Evolutionary conservation across 371 early-diverging fungal genomes (phyloP).

Genomic region (Thermomucor indicae-seudaticae): DNA sequence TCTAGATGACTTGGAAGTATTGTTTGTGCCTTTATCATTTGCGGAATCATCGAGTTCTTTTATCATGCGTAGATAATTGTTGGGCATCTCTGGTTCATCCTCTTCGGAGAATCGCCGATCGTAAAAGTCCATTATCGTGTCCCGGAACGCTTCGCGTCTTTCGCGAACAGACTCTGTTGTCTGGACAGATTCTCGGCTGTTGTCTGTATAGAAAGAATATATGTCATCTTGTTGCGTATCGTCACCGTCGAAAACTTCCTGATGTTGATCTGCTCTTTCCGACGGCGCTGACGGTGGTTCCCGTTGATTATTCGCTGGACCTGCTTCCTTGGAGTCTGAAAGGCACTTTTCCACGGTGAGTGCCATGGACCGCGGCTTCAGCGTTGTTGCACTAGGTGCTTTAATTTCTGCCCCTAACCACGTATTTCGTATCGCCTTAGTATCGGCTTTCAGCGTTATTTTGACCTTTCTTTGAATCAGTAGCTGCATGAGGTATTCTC

Average conservation of each 20-base stretch:
- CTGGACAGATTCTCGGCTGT: neutral
- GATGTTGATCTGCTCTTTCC: no score
- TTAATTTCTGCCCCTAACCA: conserved; percentile 14
- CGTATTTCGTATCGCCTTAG: conserved; percentile 12
- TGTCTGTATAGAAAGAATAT: conserved; percentile 1
- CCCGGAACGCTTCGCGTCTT: conserved; percentile 14
- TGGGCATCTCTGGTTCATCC: neutral
- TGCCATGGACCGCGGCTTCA: conserved; percentile 4
- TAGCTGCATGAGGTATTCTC: conserved; percentile 20
- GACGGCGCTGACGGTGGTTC: no score
- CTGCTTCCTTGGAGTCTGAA: neutral
- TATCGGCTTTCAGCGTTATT: conserved; percentile 5
- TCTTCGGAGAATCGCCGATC: conserved; percentile 18
- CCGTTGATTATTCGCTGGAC: no score
- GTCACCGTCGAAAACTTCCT: no score
- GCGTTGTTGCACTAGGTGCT: conserved; percentile 6
- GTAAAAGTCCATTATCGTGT: conserved; percentile 42
- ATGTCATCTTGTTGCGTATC: no score
- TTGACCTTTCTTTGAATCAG: conserved; percentile 6
- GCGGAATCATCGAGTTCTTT: neutral
- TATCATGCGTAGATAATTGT: neutral
- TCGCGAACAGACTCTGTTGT: conserved; percentile 1
- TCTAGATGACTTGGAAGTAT: no score
- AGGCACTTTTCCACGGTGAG: no score
- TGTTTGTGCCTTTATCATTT: no score